Evolutionary conservation across 2,329 filamentous ascomycete genomes (phyloP).

Genomic region (Pseudogymnoascus sp.): DNA sequence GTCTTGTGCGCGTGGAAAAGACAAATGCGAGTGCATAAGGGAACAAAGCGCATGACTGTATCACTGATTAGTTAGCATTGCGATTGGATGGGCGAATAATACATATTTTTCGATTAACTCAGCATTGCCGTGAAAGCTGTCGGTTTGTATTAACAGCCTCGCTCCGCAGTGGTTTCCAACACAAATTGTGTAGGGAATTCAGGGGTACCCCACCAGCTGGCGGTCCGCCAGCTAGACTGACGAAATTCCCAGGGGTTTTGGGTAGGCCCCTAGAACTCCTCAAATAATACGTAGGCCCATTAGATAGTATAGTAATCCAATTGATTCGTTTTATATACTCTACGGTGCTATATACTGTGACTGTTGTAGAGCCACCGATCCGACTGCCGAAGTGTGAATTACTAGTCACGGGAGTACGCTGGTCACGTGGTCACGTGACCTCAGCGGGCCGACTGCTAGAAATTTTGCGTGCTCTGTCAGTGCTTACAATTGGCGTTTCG

Average conservation of each 20-base stretch:
- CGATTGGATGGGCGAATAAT: background rate
- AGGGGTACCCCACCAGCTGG: too few species aligned
- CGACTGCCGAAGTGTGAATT: background rate
- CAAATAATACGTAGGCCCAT: background rate
- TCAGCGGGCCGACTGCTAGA: background rate
- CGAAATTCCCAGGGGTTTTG: background rate
- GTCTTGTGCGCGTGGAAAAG: background rate
- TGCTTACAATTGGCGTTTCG: background rate
- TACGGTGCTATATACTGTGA: background rate
- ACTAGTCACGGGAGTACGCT: background rate
- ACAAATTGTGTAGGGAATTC: too few species aligned
- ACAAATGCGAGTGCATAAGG: background rate
- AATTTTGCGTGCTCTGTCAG: background rate
- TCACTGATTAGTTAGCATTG: background rate
- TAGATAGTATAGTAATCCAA: background rate
- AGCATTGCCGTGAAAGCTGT: background rate
- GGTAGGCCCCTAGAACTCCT: background rate
- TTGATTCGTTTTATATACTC: background rate
- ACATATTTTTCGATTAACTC: background rate
- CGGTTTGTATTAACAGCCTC: background rate
- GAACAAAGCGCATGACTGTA: background rate
- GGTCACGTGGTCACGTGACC: background rate
- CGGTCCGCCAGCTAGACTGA: too few species aligned
- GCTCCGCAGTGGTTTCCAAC: background rate
- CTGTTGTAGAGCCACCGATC: background rate